A percentile compares a stretch with the other conserved stretches of the same genome.
Conservation (phyloP, 164 flowering plant genomes). For the Chimonanthus praecox region DNA sequence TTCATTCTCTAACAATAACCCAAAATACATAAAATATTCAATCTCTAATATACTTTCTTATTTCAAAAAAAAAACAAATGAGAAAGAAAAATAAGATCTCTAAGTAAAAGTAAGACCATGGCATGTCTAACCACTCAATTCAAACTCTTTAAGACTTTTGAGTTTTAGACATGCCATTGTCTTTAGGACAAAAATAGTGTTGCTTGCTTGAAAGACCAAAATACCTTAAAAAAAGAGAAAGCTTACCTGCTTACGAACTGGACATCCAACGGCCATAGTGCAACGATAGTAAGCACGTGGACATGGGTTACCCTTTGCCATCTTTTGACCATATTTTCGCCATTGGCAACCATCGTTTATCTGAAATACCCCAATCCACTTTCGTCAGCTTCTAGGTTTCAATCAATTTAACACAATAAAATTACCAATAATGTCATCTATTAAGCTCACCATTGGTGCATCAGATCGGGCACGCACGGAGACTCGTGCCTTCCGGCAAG, state of each 20-base stretch:
- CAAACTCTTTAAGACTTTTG: background rate
- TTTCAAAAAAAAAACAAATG: too few species aligned
- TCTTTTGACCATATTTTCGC: slow-evolving; percentile 63
- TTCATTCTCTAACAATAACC: too few species aligned
- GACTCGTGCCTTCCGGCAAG: slow-evolving; percentile 48
- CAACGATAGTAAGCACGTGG: slow-evolving; percentile 68
- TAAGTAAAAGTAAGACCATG: too few species aligned
- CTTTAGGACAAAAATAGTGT: background rate
- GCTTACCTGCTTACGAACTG: slow-evolving; percentile 56
- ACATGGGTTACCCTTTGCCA: slow-evolving; percentile 67
- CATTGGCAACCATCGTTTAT: slow-evolving; percentile 66
- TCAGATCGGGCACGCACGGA: slow-evolving; percentile 57
- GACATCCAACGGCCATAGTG: slow-evolving; percentile 56
- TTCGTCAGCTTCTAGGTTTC: background rate
- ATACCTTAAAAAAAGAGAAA: background rate
- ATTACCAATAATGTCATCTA: background rate
- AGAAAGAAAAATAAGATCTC: too few species aligned
- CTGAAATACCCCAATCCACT: slow-evolving; percentile 17
- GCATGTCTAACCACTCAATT: too few species aligned
- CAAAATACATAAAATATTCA: too few species aligned
- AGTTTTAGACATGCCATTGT: background rate
- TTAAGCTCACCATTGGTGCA: slow-evolving; percentile 36
- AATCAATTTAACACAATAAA: background rate
- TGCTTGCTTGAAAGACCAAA: background rate
- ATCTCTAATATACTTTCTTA: too few species aligned